These are phyloP conservation scores for Komagataella ulmi DNA, from an alignment of 805 yeast genomes.

Conservation along the genomic window DNA sequence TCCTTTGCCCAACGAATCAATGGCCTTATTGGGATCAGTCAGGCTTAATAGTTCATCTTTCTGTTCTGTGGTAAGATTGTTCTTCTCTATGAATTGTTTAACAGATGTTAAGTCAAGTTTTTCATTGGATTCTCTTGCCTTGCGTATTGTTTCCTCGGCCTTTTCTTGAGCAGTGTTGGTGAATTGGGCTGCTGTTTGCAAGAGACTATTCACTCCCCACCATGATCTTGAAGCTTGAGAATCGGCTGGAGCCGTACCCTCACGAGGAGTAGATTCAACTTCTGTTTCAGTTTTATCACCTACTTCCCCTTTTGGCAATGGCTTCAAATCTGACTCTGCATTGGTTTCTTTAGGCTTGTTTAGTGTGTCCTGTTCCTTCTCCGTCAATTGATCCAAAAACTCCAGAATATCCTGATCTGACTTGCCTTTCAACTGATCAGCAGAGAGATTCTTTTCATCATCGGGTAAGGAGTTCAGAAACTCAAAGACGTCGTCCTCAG, in stretches of 20 bases:
- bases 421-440: conserved; percentile 18
- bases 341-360: conserved; percentile 1
- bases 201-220: background rate
- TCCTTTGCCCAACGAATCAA: conserved; percentile 22
- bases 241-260: conserved; percentile 2
- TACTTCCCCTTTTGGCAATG: background rate
- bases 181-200: background rate
- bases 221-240: background rate
- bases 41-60: conserved; percentile 16
- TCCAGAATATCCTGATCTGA: conserved; percentile 38
- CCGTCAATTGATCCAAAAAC: conserved; percentile 58
- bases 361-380: conserved; percentile 14
- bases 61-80: background rate
- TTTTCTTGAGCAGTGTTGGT: conserved; percentile 26
- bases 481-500: conserved; percentile 64
- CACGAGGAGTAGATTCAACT: conserved; percentile 1
- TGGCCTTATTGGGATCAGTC: conserved; percentile 19
- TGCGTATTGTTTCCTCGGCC: conserved; percentile 36
- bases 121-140: conserved; percentile 21
- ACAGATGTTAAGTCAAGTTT: background rate
- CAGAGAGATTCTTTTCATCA: conserved; percentile 18
- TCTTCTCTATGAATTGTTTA: background rate
- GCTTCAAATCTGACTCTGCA: background rate
- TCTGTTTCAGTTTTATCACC: background rate
- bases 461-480: conserved; percentile 74